Base-by-base conservation (phyloP, 1,284 basidiomycete species). In the Cystobasidiaceae sp. region DNA sequence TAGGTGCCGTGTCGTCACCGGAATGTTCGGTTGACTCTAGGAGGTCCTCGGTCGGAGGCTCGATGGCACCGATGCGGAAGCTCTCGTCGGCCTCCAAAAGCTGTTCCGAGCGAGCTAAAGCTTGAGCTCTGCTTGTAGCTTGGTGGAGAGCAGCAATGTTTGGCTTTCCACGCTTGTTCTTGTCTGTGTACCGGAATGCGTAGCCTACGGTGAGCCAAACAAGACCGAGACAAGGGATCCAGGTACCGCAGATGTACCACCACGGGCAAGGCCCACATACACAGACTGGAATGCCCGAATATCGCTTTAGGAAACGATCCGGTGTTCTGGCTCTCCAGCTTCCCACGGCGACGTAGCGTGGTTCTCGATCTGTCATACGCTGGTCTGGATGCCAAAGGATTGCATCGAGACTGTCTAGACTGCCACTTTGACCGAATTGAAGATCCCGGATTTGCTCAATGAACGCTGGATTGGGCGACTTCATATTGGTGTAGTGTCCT, bases 321-420 rank as follows among this genome's bases (percentile, higher is more conserved):
- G 45, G 45, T 23, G 45, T 48, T 15, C 45, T 15, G 23, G 45
- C 21, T 48, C 45, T 13, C 45, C 45, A 48, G 23, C 45, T 48
- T 15, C 45, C 45, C 8, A 48, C 45, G 21, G 45, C 45, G 23
- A 48, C 45, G 23, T 48, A 48, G 15, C 45, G 45, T 13, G 45
- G 45, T 48, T 13, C 21, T 11, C 45, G 45, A 13, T 48, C 45
- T 19, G 8, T 48, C 9, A 48, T 8, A 23, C 45, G 45, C 23
- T 48, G 45, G 9, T 48, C 45, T 23, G 45, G 45, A 48, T 48
- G 45, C 45, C 45, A 48, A 23, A 48, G 45, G 21, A 48, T 48
- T 11, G 45, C 45, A 13, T 48, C 45, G 45, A 8, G 8, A 19
- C 23, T 48, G 45, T 48, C 45, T 23, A 48, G 9, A 25, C 45